Evolutionary conservation across 257 asterid genomes (phyloP).

Genomic region (Solanum chiquidenum): DNA sequence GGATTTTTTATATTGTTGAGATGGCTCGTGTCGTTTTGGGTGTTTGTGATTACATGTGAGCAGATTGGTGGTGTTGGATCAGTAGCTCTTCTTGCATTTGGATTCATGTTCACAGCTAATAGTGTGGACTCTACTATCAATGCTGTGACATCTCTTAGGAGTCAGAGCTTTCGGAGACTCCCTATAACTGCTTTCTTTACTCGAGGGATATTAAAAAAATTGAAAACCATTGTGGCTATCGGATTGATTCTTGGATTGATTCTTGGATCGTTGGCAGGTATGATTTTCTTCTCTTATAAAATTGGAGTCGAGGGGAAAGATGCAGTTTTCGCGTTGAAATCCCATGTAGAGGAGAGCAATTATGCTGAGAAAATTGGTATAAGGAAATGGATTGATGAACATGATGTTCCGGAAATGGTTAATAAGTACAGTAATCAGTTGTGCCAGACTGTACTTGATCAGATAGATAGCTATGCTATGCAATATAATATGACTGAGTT

Average conservation of each 20-base stretch:
- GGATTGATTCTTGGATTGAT: conserved; percentile 77
- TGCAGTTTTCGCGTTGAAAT: conserved; percentile 67
- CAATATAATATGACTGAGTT: conserved; percentile 89
- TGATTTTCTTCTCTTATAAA: conserved; percentile 72
- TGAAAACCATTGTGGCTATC: conserved; percentile 73
- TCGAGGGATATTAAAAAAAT: conserved; percentile 42
- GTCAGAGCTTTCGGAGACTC: conserved; percentile 63
- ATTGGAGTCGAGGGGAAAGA: conserved; percentile 92
- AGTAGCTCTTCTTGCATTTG: conserved; percentile 43
- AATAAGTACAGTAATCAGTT: conserved; percentile 66
- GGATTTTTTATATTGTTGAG: conserved; percentile 59
- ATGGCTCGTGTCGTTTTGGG: conserved; percentile 84
- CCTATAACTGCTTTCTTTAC: conserved; percentile 62
- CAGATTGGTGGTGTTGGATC: conserved; percentile 59
- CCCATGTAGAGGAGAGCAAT: conserved; percentile 78
- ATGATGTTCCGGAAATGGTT: conserved; percentile 77
- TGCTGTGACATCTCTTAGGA: conserved; percentile 53
- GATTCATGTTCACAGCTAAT: conserved; percentile 52
- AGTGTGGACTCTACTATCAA: conserved; percentile 66
- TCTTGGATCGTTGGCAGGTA: conserved; percentile 57
- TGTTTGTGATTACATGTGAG: conserved; percentile 79
- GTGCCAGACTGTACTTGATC: conserved; percentile 68
- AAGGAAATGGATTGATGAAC: conserved; percentile 87
- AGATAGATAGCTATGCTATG: conserved; percentile 72
- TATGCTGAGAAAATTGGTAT: conserved; percentile 87